phyloP scores from a whole-genome alignment of 2,329 filamentous ascomycete species.

The Fusarium falciforme region DNA sequence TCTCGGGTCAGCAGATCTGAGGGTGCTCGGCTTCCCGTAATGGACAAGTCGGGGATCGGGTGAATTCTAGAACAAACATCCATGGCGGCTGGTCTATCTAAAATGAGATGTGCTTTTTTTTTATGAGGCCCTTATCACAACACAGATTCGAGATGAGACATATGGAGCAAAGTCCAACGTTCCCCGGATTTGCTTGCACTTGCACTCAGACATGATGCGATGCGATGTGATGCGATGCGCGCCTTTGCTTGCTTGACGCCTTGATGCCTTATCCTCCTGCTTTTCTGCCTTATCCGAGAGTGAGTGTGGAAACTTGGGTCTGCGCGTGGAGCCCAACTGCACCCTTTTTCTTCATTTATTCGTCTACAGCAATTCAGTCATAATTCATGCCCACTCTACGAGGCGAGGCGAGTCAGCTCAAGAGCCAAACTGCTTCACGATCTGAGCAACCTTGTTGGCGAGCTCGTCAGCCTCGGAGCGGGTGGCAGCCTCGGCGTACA shows the following conservation, averaged over 20 bases:
- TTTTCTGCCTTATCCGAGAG: slow-evolving; percentile 15
- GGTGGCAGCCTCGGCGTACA: slow-evolving; percentile 94
- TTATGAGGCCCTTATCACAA: neutral
- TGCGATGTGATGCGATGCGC: neutral
- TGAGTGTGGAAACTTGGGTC: neutral
- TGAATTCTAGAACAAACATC: neutral
- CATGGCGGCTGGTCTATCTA: neutral
- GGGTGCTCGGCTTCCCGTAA: neutral
- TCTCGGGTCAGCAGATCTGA: slow-evolving; percentile 21
- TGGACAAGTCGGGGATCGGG: neutral
- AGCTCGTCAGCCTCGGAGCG: slow-evolving; percentile 91
- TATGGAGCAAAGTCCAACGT: neutral
- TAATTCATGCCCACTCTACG: neutral
- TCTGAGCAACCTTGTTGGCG: slow-evolving; percentile 81
- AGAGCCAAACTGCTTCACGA: slow-evolving; percentile 71
- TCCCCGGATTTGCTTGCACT: slow-evolving; percentile 2
- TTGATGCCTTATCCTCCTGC: slow-evolving; percentile 28
- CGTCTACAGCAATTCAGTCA: slow-evolving; percentile 23
- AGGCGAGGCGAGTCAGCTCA: slow-evolving; percentile 26
- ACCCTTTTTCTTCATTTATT: slow-evolving; percentile 16
- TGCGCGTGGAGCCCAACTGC: neutral
- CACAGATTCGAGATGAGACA: neutral
- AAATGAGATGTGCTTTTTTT: neutral
- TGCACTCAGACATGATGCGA: neutral
- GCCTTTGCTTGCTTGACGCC: neutral